Evolutionary conservation across 768 basidiomycete species (phyloP).

Genomic region (Porphyrellus cyaneotinctus): DNA sequence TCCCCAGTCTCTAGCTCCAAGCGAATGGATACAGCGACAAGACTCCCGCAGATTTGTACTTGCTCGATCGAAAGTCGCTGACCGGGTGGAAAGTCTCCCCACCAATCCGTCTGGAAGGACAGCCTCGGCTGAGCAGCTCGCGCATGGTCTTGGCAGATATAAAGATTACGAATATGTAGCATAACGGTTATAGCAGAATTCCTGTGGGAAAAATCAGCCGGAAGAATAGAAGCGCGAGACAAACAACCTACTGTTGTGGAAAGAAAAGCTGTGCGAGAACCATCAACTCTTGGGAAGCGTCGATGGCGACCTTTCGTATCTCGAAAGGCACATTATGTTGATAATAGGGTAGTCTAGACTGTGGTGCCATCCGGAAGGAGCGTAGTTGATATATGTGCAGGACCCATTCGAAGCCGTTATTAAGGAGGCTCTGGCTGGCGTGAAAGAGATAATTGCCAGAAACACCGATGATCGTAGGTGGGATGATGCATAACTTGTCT

Average conservation of each 20-base stretch:
- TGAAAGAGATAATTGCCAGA: slow-evolving; percentile 33
- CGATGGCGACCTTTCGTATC: slow-evolving; percentile 32
- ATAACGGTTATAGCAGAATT: slow-evolving; percentile 23
- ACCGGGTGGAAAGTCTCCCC: slow-evolving; percentile 30
- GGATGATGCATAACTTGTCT: slow-evolving; percentile 29
- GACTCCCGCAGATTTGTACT: slow-evolving; percentile 26
- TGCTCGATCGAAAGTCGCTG: slow-evolving; percentile 31
- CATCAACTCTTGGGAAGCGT: slow-evolving; percentile 29
- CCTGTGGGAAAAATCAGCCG: slow-evolving; percentile 12
- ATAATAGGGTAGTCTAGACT: slow-evolving; percentile 26
- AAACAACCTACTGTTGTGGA: slow-evolving; percentile 23
- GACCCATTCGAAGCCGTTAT: slow-evolving; percentile 32
- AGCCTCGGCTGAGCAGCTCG: slow-evolving; percentile 33
- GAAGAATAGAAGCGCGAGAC: not conserved
- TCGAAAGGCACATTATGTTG: slow-evolving; percentile 33
- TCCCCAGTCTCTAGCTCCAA: slow-evolving; percentile 32
- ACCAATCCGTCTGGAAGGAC: slow-evolving; percentile 33
- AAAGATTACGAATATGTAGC: slow-evolving; percentile 52
- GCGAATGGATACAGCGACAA: slow-evolving; percentile 26
- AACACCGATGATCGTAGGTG: slow-evolving; percentile 32
- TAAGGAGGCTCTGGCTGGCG: slow-evolving; percentile 30
- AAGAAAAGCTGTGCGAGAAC: slow-evolving; percentile 29
- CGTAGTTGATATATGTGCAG: slow-evolving; percentile 33
- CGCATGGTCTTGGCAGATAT: slow-evolving; percentile 53
- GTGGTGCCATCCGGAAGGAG: slow-evolving; percentile 28